Conservation (phyloP, 345 rosid species). For the Populus simonii region DNA sequence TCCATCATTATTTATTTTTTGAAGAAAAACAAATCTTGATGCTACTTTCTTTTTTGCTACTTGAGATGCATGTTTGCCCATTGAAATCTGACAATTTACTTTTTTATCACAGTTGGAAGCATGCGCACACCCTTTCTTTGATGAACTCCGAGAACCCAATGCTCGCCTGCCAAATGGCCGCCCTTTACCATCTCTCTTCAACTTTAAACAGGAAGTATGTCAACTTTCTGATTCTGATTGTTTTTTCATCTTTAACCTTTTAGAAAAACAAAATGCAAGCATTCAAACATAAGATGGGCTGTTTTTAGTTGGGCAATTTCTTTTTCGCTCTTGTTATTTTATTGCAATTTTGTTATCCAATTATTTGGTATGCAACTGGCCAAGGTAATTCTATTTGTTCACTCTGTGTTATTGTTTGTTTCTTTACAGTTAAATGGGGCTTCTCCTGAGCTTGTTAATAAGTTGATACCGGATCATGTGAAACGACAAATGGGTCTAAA, state of each 20-base stretch:
- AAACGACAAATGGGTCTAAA: slow-evolving; percentile 72
- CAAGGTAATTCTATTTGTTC: not conserved
- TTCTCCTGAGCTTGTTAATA: slow-evolving; percentile 73
- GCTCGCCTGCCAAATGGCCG: slow-evolving; percentile 34
- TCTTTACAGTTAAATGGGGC: slow-evolving; percentile 55
- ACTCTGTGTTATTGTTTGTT: not conserved
- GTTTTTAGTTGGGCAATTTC: not conserved
- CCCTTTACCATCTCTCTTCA: slow-evolving; percentile 28
- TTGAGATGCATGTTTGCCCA: not conserved
- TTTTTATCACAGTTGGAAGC: slow-evolving; percentile 29
- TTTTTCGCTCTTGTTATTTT: not conserved
- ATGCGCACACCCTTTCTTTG: slow-evolving; percentile 38
- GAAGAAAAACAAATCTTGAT: not conserved
- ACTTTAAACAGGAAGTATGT: slow-evolving; percentile 59
- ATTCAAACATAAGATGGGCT: not conserved
- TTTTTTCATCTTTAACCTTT: not conserved
- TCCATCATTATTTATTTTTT: not conserved
- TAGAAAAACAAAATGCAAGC: not conserved
- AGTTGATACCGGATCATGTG: slow-evolving; percentile 81
- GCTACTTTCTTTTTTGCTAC: too few relatives aligned
- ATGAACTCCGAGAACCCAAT: slow-evolving; percentile 38
- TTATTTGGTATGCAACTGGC: not conserved
- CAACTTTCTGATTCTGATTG: not conserved
- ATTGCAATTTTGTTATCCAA: not conserved
- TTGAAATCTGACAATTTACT: not conserved